Evolutionary conservation across 176 grass and related monocot species (phyloP).

Genomic region (Oryza glumipatula): DNA sequence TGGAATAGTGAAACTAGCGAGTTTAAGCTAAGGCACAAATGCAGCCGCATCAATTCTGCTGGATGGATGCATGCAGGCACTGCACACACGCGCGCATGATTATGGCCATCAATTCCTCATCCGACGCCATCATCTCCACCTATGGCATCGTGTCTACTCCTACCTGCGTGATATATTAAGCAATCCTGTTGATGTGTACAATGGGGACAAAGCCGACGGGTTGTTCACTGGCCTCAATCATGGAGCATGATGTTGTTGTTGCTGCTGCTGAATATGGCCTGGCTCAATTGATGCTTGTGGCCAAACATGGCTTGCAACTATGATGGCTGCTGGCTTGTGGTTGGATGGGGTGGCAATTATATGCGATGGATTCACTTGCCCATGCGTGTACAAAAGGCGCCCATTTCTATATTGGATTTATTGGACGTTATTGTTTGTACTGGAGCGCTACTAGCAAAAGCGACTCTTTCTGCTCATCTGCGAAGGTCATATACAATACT

Average conservation of each 20-base stretch:
- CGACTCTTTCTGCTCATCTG: not conserved
- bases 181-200: constrained; percentile 19
- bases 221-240: constrained; percentile 30
- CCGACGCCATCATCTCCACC: constrained; percentile 33
- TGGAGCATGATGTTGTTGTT: constrained; percentile 35
- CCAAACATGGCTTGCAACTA: not conserved
- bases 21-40: not conserved
- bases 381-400: not conserved
- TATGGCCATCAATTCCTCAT: constrained; percentile 28
- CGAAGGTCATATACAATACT: not conserved
- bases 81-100: constrained; percentile 20
- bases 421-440: not conserved
- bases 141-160: constrained; percentile 6
- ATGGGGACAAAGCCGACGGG: constrained; percentile 38
- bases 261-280: not conserved
- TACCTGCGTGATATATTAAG: constrained; percentile 21
- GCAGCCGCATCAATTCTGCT: not conserved
- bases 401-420: not conserved
- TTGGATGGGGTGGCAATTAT: constrained; percentile 25
- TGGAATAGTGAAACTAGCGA: too few relatives aligned
- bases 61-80: not conserved
- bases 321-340: constrained; percentile 3
- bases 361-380: constrained; percentile 18
- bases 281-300: not conserved
- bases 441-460: not conserved